Evolutionary conservation across 2,329 filamentous ascomycete genomes (phyloP).

Genomic region (Pseudogymnoascus sp.): DNA sequence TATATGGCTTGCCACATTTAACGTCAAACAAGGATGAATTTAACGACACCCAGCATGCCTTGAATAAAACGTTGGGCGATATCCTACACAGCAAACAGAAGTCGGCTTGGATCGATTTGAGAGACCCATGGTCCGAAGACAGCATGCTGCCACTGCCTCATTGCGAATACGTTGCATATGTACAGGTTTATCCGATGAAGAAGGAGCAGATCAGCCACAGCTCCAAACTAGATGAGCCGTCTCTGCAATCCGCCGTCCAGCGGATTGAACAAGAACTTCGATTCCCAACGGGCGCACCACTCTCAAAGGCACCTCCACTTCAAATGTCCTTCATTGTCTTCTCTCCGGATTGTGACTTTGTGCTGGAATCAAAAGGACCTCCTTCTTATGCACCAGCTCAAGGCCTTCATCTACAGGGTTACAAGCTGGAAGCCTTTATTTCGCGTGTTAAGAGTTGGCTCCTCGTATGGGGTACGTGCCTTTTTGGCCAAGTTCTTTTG

Average conservation of each 20-base stretch:
- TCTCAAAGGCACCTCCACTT: conserved; percentile 47
- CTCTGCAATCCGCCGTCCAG: conserved; percentile 36
- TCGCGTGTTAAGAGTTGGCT: conserved; percentile 54
- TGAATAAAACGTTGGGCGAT: conserved; percentile 66
- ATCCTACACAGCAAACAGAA: conserved; percentile 60
- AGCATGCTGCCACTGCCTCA: conserved; percentile 58
- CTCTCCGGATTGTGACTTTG: conserved; percentile 63
- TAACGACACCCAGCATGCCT: conserved; percentile 53
- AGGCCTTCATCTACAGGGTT: conserved; percentile 50
- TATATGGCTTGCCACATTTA: conserved; percentile 84
- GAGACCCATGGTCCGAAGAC: conserved; percentile 71
- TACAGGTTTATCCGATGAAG: conserved; percentile 57
- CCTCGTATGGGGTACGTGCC: conserved; percentile 48
- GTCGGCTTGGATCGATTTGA: conserved; percentile 44
- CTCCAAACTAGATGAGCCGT: conserved; percentile 1
- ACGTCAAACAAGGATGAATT: conserved; percentile 53
- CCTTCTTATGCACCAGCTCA: conserved; percentile 47
- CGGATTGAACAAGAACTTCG: conserved; percentile 59
- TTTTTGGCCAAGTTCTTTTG: conserved; percentile 56
- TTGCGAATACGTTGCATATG: conserved; percentile 84
- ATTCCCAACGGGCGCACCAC: conserved; percentile 53
- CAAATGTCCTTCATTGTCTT: conserved; percentile 59
- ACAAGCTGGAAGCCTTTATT: conserved; percentile 56
- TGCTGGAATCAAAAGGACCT: conserved; percentile 59
- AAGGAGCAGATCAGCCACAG: background rate